phyloP scores from a whole-genome alignment of 2,329 filamentous ascomycete species.

The Fusarium papillatum region DNA sequence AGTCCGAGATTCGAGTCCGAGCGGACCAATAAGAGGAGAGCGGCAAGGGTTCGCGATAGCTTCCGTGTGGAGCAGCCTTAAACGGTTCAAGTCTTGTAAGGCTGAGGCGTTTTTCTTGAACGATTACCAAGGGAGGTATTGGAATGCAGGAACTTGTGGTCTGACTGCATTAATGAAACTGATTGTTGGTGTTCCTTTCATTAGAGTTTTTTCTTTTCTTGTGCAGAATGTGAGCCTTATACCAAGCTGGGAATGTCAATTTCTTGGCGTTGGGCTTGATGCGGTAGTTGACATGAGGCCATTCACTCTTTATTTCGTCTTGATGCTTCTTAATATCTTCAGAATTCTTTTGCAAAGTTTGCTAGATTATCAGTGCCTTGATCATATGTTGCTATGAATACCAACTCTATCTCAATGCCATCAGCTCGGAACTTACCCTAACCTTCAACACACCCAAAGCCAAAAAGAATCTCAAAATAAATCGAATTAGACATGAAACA shows the following conservation, averaged over 20 bases:
- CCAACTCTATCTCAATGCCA: background rate
- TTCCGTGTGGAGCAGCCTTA: background rate
- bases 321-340: background rate
- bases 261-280: background rate
- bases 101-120: background rate
- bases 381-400: background rate
- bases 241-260: background rate
- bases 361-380: background rate
- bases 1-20: slow-evolving; percentile 26
- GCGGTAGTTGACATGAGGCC: background rate
- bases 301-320: background rate
- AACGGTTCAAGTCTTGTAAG: background rate
- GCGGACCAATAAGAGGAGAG: slow-evolving; percentile 23
- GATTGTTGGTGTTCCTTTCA: background rate
- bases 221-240: background rate
- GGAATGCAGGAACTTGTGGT: background rate
- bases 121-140: background rate
- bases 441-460: background rate
- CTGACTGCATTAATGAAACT: background rate
- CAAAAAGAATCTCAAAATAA: background rate
- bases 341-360: rapidly evolving
- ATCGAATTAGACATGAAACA: background rate
- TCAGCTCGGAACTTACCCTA: background rate
- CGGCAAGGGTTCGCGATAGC: background rate
- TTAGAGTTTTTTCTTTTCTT: background rate